These are phyloP conservation scores for Solanum virginianum DNA, from an alignment of 257 asterid species.

Conservation along the genomic window DNA sequence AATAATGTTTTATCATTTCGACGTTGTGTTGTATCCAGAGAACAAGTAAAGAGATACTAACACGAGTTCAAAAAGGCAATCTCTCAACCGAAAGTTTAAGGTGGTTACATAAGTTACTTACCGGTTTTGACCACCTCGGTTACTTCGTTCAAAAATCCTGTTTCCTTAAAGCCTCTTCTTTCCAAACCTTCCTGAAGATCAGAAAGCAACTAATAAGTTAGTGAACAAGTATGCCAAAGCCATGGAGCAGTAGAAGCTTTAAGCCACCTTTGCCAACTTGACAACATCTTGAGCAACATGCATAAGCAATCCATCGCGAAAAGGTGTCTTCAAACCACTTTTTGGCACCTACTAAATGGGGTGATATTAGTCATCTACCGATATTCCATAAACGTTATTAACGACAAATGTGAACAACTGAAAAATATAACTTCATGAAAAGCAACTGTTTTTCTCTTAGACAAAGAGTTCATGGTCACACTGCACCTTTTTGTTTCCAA, in stretches of 20 bases:
- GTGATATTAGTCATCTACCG: background rate
- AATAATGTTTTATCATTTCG: background rate
- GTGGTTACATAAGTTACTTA: background rate
- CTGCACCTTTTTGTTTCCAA: background rate
- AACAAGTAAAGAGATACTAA: background rate
- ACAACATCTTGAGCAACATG: conserved; percentile 90
- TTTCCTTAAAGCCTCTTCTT: conserved; percentile 91
- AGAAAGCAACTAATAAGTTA: conserved; percentile 3
- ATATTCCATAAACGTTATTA: background rate
- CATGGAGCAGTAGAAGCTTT: background rate
- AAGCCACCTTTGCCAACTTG: conserved; percentile 48
- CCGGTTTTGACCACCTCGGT: conserved; percentile 83
- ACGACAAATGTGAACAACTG: background rate
- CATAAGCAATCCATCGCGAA: conserved; percentile 94
- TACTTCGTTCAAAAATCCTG: conserved; percentile 82
- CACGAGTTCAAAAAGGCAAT: background rate
- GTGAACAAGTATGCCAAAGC: background rate
- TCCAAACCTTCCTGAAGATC: conserved; percentile 76
- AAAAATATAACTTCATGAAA: background rate
- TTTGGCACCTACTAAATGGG: conserved; percentile 51
- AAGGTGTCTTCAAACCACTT: conserved; percentile 82
- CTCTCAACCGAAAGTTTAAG: background rate
- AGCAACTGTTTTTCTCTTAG: background rate
- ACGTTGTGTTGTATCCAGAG: background rate
- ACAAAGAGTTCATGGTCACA: background rate